Base-by-base conservation (phyloP, 2,329 filamentous ascomycete species). In the Plectosphaerella cucumerina region DNA sequence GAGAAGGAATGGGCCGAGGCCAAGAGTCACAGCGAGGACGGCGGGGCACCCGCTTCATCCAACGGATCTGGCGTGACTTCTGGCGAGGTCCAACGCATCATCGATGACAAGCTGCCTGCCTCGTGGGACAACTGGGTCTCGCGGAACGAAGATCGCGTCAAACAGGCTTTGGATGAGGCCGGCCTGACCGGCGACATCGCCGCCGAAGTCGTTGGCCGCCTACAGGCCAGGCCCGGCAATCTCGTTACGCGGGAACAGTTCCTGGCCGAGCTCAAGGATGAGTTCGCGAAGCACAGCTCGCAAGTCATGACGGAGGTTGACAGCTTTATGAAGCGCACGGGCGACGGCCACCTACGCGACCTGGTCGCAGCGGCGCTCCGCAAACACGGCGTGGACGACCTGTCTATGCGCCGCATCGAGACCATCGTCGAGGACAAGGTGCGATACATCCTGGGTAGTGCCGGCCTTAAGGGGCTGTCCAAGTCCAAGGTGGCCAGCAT, bases 101-200 rank as follows among this genome's bases (percentile, higher is more conserved):
- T 72, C 3, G 59, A 68, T 45, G 52, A 56, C 6, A 66, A 66
- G 26, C 58, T 72, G 39, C 65, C 67, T 1, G 67, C 52, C 35
- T 66, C 70, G 4, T 85, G 80, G 80, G 69, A 75, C 18, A 65
- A 68, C 1, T 85, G 80, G 76, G 60, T 81, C 23, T 67, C 66
- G 39, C 71, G 71, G 17, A 85, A 84, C 61, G 62, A 76, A 14
- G 64, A 67, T 47, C 65, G 67, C 48, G 64, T 73, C 18, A n/a
- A 20, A 6, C 17, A 18, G 3, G 17, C 39, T 34, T 14, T 51
- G 61, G 1, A 54, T 62, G 39, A 56, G 64, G 31, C 53, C 72
- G 4, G 61, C 63, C 6, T 61, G 62, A 6, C 62, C 60, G 6
- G 14, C 8, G 31, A 8, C 35, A 6, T 39, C 17, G 12, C 12